Evolutionary conservation across 2,329 filamentous ascomycete species (phyloP).

Genomic region (Bipolaris bicolor): DNA sequence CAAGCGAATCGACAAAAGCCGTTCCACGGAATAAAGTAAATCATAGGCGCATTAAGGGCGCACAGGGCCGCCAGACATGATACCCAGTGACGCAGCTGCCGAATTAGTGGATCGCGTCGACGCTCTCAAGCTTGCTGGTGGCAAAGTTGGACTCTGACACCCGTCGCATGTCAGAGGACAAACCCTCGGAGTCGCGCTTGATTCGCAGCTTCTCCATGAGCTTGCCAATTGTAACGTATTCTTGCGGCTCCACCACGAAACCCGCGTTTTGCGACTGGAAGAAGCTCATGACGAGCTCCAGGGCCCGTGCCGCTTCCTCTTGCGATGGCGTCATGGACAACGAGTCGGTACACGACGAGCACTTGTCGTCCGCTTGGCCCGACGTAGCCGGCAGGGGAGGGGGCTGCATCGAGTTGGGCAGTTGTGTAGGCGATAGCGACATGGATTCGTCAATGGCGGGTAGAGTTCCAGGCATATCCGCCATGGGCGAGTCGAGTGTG

Average conservation of each 20-base stretch:
- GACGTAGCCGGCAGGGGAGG: slow-evolving; percentile 53
- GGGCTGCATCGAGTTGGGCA: slow-evolving; percentile 54
- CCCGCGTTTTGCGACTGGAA: slow-evolving; percentile 74
- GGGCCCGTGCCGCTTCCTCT: slow-evolving; percentile 82
- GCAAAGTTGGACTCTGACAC: slow-evolving; percentile 45
- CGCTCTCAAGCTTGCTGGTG: slow-evolving; percentile 38
- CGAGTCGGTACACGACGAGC: slow-evolving; percentile 31
- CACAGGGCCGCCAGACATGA: slow-evolving; percentile 16
- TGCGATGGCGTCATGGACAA: slow-evolving; percentile 71
- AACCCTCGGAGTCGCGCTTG: slow-evolving; percentile 56
- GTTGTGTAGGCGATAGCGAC: slow-evolving; percentile 42
- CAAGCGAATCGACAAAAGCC: slow-evolving; percentile 13
- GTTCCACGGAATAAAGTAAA: slow-evolving; percentile 19
- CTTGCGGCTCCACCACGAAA: slow-evolving; percentile 75
- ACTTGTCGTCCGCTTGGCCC: slow-evolving; percentile 32
- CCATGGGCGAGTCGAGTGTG: slow-evolving; percentile 59
- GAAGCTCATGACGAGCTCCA: slow-evolving; percentile 81
- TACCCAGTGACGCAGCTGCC: slow-evolving; percentile 10
- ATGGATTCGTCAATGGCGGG: slow-evolving; percentile 52
- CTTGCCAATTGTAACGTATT: slow-evolving; percentile 78
- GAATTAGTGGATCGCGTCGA: slow-evolving; percentile 39
- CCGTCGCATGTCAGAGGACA: slow-evolving; percentile 43
- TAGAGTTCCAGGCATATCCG: slow-evolving; percentile 52
- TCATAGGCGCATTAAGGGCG: slow-evolving; percentile 18
- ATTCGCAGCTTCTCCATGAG: slow-evolving; percentile 85